Evolutionary conservation across 208 protist genomes (phyloP), one percentile per base, ranked within the genome.

Genomic region (Perkinsela sp.): DNA sequence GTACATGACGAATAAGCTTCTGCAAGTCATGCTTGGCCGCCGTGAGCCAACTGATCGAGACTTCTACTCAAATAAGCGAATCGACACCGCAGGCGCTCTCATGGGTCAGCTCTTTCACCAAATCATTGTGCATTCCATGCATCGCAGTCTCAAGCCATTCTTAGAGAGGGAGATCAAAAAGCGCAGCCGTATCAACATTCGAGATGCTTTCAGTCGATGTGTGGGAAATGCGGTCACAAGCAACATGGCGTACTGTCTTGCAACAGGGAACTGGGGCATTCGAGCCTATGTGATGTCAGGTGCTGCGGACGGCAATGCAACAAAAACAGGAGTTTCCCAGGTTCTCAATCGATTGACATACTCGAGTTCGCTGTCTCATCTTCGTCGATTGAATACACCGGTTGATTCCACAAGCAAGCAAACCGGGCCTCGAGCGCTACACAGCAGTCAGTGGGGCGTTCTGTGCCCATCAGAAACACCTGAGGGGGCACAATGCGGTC

Each of bases 21-120:
- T 99, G 67, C 78, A 93, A 57, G 93, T 93, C 0, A 83, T 77
- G 72, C 73, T 82, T 29, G 93, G 97, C 73, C 66, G 79, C 1
- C 77, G 77, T 0, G 76, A 87, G 0, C 75, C 97, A 0, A 95
- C 99, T 74, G 96, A 98, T 74, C 90, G 93, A 48, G 97, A 99
- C 76, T 98, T 98, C 79, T 99, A 99, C 79, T 96, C 96, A 67
- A 99, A 99, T 80, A 99, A 99, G 77, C 82, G 96, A 22, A 88
- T 99, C 29, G 89, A 96, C 74, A 88, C 93, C 30, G 94, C 96
- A 0, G 97, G 97, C 1, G 89, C 93, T 66, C 81, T 99, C n/a
- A 84, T 99, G 72, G 88, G 88, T 1, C 80, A 98, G 0, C 78
- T 99, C 13, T 99, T 99, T 76, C 93, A 97, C 72, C 93, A 98